phyloP scores from a whole-genome alignment of 148 eudicot species.

The Amaranthus hypochondriacus region DNA sequence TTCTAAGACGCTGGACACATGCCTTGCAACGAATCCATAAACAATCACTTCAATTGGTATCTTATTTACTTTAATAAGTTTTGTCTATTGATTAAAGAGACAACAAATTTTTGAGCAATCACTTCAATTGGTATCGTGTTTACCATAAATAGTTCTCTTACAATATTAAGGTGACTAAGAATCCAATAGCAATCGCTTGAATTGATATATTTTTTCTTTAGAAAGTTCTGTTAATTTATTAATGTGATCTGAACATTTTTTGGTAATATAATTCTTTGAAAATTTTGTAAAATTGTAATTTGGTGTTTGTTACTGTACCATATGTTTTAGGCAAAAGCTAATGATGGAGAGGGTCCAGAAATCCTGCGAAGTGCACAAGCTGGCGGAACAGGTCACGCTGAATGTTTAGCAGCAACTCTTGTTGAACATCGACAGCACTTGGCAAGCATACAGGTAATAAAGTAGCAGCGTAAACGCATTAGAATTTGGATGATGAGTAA shows the following conservation, averaged over 20 bases:
- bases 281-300: neutral
- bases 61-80: neutral
- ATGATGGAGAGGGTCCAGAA: slow-evolving; percentile 97
- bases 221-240: neutral
- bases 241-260: neutral
- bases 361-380: slow-evolving; percentile 73
- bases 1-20: slow-evolving; percentile 97
- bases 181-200: slow-evolving; percentile 93
- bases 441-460: slow-evolving; percentile 84
- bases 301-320: neutral
- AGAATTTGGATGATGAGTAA: neutral
- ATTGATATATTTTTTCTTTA: slow-evolving; percentile 42
- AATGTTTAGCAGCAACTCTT: slow-evolving; percentile 85
- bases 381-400: slow-evolving; percentile 78
- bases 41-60: slow-evolving; percentile 91
- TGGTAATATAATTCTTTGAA: neutral
- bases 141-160: no score
- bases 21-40: slow-evolving; percentile 93
- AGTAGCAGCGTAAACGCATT: neutral
- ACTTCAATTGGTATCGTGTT: no score
- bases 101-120: no score
- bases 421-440: slow-evolving; percentile 92
- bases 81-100: neutral
- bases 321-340: slow-evolving; percentile 71
- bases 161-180: slow-evolving; percentile 12